Percentiles rank a stretch among this genome's conserved stretches.
phyloP scores from a whole-genome alignment of 2,329 filamentous ascomycete genomes.

The Trichoderma atroviride region DNA sequence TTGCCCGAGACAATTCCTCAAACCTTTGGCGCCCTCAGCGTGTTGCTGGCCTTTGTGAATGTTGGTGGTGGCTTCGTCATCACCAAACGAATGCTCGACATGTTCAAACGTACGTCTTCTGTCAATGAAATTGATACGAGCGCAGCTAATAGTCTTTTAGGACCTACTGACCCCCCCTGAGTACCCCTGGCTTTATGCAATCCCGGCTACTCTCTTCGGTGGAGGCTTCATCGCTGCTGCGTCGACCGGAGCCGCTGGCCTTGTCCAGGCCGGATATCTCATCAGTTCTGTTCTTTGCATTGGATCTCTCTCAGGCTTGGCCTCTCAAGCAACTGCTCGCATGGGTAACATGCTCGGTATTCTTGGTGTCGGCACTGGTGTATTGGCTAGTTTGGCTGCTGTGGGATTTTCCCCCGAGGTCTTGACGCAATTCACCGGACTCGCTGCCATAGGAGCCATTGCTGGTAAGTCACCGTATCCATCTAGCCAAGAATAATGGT shows the following conservation, averaged over 20 bases:
- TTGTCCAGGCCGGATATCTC: slow-evolving; percentile 86
- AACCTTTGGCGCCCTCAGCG: slow-evolving; percentile 74
- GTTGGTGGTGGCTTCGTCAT: slow-evolving; percentile 88
- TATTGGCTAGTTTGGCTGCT: slow-evolving; percentile 79
- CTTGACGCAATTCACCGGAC: slow-evolving; percentile 74
- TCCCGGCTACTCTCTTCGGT: slow-evolving; percentile 76
- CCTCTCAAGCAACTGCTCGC: slow-evolving; percentile 79
- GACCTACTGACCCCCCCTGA: slow-evolving; percentile 84
- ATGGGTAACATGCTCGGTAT: slow-evolving; percentile 87
- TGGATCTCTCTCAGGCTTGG: slow-evolving; percentile 77
- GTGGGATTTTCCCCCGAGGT: slow-evolving; percentile 80
- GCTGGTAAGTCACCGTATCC: slow-evolving; percentile 46
- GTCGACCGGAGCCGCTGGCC: slow-evolving; percentile 77
- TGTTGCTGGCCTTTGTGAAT: slow-evolving; percentile 84
- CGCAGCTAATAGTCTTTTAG: slow-evolving; percentile 39
- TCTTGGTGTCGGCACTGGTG: slow-evolving; percentile 79
- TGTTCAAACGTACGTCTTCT: slow-evolving; percentile 69
- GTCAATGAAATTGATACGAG: not conserved
- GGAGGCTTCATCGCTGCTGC: slow-evolving; percentile 81
- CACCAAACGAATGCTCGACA: slow-evolving; percentile 90
- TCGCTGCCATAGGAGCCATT: slow-evolving; percentile 72
- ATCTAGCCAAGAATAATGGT: too few relatives aligned
- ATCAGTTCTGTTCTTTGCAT: slow-evolving; percentile 85
- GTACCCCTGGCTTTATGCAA: slow-evolving; percentile 83
- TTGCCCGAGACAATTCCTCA: slow-evolving; percentile 79